Conservation (phyloP, 1,139 yeast genomes). For the Protomyces gravidus region DNA sequence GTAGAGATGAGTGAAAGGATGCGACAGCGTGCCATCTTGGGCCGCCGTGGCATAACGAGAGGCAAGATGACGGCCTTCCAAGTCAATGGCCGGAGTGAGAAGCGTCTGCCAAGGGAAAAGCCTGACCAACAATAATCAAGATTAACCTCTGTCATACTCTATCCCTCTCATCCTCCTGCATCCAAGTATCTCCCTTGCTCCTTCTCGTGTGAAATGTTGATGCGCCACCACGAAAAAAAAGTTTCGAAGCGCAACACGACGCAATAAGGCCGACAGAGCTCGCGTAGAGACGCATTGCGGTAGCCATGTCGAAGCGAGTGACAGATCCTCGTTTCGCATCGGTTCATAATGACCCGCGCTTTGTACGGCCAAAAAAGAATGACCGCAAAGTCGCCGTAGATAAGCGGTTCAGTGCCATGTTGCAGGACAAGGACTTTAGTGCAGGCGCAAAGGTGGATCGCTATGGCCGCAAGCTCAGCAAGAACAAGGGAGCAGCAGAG, state of each 20-base stretch:
- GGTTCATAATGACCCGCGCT: constrained; percentile 84
- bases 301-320: not conserved
- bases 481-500: constrained; percentile 46
- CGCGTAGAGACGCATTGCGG: not conserved
- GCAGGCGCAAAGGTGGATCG: constrained; percentile 68
- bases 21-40: constrained; percentile 3
- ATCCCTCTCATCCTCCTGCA: not conserved
- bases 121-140: too few relatives aligned
- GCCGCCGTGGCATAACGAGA: constrained; percentile 13
- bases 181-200: not conserved
- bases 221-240: not conserved
- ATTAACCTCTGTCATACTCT: too few relatives aligned
- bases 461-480: constrained; percentile 70
- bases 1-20: constrained; percentile 7
- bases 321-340: constrained; percentile 71
- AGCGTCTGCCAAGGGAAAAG: not conserved
- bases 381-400: constrained; percentile 76
- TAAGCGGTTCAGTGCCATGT: constrained; percentile 66
- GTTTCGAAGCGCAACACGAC: not conserved
- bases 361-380: constrained; percentile 63
- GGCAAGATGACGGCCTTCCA: constrained; percentile 8
- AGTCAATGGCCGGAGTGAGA: constrained; percentile 10
- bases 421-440: constrained; percentile 60
- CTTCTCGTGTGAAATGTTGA: not conserved
- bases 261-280: not conserved